These are phyloP conservation scores for Alternaria postmessia DNA, from an alignment of 2,329 filamentous ascomycete species.

Conservation along the genomic window DNA sequence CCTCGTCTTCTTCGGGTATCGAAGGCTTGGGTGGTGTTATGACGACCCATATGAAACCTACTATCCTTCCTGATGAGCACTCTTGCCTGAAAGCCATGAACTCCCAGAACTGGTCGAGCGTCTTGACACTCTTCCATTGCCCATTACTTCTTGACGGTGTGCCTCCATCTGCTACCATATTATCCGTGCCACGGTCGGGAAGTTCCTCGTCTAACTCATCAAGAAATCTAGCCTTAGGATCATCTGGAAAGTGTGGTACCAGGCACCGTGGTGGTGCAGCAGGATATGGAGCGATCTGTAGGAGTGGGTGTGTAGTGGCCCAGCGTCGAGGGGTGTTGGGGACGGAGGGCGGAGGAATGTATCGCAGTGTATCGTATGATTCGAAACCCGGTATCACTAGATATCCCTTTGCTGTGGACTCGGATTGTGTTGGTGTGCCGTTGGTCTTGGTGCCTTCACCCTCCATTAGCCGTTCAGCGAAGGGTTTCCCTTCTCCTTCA, in stretches of 20 bases:
- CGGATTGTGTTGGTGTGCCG: constrained; percentile 28
- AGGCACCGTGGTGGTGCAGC: constrained; percentile 81
- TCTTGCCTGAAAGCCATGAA: constrained; percentile 98
- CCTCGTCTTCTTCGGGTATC: constrained; percentile 43
- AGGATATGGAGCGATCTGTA: constrained; percentile 73
- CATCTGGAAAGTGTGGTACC: constrained; percentile 91
- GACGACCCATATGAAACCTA: constrained; percentile 94
- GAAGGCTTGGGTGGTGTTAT: constrained; percentile 68
- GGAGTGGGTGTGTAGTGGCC: constrained; percentile 72
- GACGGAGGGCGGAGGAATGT: constrained; percentile 68
- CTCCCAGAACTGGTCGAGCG: constrained; percentile 95
- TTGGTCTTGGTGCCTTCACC: constrained; percentile 33
- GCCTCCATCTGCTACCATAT: constrained; percentile 48
- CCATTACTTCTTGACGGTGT: constrained; percentile 64
- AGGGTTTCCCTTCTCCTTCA: constrained; percentile 50
- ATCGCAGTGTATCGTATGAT: constrained; percentile 77
- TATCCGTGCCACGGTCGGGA: constrained; percentile 58
- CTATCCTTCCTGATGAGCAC: constrained; percentile 88
- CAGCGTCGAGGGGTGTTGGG: constrained; percentile 54
- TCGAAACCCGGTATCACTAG: constrained; percentile 89
- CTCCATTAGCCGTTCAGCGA: constrained; percentile 42
- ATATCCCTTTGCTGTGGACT: constrained; percentile 71
- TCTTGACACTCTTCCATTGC: constrained; percentile 83
- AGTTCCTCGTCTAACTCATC: constrained; percentile 88
- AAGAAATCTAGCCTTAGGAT: constrained; percentile 90